phyloP scores from a whole-genome alignment of 331 rosid species.

The Saraca asoca region DNA sequence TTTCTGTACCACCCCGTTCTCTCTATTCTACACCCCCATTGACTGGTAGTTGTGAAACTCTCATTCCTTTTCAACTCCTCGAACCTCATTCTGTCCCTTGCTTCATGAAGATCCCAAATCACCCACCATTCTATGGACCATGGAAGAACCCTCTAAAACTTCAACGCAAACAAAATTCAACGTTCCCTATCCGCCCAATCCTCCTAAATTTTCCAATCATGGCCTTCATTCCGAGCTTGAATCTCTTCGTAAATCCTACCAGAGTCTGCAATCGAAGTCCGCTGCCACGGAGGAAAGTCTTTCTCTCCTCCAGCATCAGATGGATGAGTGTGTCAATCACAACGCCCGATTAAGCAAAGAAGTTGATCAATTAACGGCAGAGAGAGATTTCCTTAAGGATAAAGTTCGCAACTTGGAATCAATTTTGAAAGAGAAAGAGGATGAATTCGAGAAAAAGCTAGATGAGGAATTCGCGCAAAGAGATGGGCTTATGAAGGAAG shows the following conservation, averaged over 20 bases:
- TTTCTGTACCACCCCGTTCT: background rate
- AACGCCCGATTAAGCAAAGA: constrained; percentile 27
- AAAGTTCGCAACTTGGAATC: constrained; percentile 40
- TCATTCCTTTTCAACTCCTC: background rate
- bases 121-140: constrained; percentile 35
- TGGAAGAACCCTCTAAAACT: constrained; percentile 42
- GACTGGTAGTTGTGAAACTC: constrained; percentile 61
- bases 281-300: constrained; percentile 30
- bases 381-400: constrained; percentile 40
- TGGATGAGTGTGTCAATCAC: constrained; percentile 33
- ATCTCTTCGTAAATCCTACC: constrained; percentile 34
- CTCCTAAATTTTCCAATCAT: constrained; percentile 20
- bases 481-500: constrained; percentile 35
- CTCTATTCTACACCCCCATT: constrained; percentile 25
- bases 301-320: constrained; percentile 11
- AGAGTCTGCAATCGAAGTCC: constrained; percentile 26
- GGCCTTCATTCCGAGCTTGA: constrained; percentile 38
- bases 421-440: constrained; percentile 37
- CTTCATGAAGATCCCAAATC: constrained; percentile 35
- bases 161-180: constrained; percentile 18
- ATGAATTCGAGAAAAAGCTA: constrained; percentile 31
- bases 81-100: constrained; percentile 14
- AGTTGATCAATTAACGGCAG: constrained; percentile 32
- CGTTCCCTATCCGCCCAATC: constrained; percentile 19
- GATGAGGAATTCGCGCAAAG: constrained; percentile 29